Base-by-base conservation (phyloP, 441 rosid genomes). In the Arabidopsis lyrata region DNA sequence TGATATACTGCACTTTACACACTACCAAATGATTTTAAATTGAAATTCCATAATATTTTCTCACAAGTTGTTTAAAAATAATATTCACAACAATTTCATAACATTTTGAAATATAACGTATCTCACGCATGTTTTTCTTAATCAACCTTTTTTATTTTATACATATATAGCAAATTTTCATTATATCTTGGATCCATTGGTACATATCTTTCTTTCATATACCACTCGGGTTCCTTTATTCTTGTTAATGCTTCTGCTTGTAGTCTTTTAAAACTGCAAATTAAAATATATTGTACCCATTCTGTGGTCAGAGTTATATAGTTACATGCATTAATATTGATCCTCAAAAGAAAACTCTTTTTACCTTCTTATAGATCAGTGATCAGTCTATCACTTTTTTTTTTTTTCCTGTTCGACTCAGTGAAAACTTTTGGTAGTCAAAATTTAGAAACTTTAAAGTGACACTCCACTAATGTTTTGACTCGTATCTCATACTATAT, bases 361-460 rank as follows among this genome's bases (percentile, higher is more conserved):
- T 64, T 12, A 44, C 75, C 71, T 55, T 76, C 68, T 13, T 10
- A 63, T 45, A 76, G 31, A 24, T 32, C 5, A 62, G 20, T 36
- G 31, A 24, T 32, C 5, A 62, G 20, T 36, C 66, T 36, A 31
- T 54, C 52, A 13, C 52, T 61, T 15, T 22, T 73, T 69, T 15
- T 22, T 57, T 22, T 16, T 22, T 16, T 42, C 0, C 18, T 42
- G 42, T 77, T 71, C 64, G 35, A 59, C 76, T 70, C 68, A 24
- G 79, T 63, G 79, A 76, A 76, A 70, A 70, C 50, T 16, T 71
- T 75, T 53, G 24, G n/a, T 60, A 72, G 77, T 77, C 77, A 77
- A 71, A 71, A 58, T 58, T 16, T 39, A 57, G 39, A 47, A 70
- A 77, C 54, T 57, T 63, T 22, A 64, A 63, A 55, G 80, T 50